These are phyloP conservation scores for Eutypella sp. DNA, from an alignment of 2,329 filamentous ascomycete species.

Conservation along the genomic window DNA sequence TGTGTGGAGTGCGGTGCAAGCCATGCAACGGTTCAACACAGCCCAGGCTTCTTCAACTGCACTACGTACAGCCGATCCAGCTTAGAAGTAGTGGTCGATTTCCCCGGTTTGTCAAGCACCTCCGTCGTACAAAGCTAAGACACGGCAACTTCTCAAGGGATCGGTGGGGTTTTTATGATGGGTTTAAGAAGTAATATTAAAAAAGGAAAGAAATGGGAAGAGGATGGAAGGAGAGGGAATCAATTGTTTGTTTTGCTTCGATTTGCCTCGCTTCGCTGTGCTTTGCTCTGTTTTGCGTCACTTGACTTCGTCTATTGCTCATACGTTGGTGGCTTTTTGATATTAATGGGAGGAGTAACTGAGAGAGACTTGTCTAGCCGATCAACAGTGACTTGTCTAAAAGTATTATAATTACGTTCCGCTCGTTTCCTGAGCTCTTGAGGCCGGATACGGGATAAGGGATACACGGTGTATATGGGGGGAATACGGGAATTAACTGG, in stretches of 20 bases:
- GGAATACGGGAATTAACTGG: neutral
- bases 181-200: neutral
- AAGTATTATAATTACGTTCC: neutral
- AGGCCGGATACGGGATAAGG: no score
- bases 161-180: neutral
- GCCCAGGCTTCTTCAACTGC: neutral
- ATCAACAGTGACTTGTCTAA: neutral
- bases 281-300: no score
- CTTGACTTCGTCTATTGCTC: neutral
- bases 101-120: neutral
- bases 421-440: neutral
- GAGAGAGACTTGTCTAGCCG: neutral
- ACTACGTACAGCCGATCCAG: neutral
- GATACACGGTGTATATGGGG: no score
- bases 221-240: neutral
- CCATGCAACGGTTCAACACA: neutral
- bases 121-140: neutral
- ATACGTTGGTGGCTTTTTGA: no score
- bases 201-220: neutral
- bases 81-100: neutral
- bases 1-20: neutral
- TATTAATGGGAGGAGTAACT: neutral
- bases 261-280: neutral
- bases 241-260: neutral
- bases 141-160: neutral